A percentile compares a stretch with the other conserved stretches of the same genome.
These are phyloP conservation scores for Pseudotsuga menziesii DNA, from an alignment of 75 land plant species.

Conservation along the genomic window DNA sequence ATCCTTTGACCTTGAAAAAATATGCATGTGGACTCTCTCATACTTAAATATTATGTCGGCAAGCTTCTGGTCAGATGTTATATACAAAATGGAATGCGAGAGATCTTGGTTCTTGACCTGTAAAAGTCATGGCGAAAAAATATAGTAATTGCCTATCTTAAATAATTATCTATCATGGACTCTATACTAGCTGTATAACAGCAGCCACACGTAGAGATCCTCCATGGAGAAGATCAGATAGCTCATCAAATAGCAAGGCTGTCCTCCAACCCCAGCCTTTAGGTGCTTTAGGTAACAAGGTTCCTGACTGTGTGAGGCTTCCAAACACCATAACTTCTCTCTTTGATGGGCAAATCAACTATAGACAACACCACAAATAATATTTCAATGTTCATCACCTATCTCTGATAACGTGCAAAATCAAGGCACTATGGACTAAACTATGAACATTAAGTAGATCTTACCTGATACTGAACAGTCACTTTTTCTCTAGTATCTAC, in stretches of 20 bases:
- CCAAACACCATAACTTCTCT: conserved; percentile 91
- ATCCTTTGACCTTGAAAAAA: too few relatives aligned
- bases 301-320: conserved; percentile 84
- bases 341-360: conserved; percentile 99
- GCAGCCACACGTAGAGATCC: conserved; percentile 80
- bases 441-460: not conserved
- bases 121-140: too few relatives aligned
- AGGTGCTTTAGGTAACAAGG: conserved; percentile 91
- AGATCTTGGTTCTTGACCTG: too few relatives aligned
- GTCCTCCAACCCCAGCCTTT: conserved; percentile 99
- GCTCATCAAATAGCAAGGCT: conserved; percentile 89
- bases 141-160: too few relatives aligned
- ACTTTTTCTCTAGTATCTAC: conserved; percentile 92
- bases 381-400: conserved; percentile 2
- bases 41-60: too few relatives aligned
- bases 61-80: too few relatives aligned
- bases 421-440: not conserved
- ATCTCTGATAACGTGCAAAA: not conserved
- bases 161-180: too few relatives aligned
- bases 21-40: too few relatives aligned
- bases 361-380: conserved; percentile 3
- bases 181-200: conserved; percentile 78
- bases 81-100: too few relatives aligned
- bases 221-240: conserved; percentile 82
- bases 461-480: conserved; percentile 93